Percentiles rank a stretch among this genome's conserved stretches.
Conservation (phyloP, 1,284 basidiomycete species). For the Ustilago vetiveriae region DNA sequence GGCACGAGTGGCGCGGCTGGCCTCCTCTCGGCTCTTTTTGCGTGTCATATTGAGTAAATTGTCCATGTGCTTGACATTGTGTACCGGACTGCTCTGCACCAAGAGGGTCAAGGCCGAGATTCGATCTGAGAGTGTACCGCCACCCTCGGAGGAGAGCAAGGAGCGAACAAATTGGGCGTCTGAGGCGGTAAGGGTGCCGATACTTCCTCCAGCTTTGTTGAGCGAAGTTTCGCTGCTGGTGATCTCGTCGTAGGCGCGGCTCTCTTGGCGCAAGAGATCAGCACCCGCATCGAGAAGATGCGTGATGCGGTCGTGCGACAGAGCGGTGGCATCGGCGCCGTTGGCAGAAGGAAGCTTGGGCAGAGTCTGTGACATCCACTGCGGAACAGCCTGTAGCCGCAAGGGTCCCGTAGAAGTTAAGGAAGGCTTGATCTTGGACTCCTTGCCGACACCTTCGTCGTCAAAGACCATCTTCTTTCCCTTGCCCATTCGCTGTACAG, state of each 20-base stretch:
- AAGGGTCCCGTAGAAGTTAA: conserved; percentile 21
- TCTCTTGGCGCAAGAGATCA: conserved; percentile 53
- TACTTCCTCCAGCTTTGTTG: conserved; percentile 42
- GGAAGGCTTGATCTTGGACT: conserved; percentile 20
- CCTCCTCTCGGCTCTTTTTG: conserved; percentile 89
- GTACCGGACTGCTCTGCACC: conserved; percentile 87
- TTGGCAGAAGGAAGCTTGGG: conserved; percentile 35
- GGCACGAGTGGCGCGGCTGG: conserved; percentile 86
- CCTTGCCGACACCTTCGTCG: conserved; percentile 39
- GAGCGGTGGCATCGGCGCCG: conserved; percentile 1
- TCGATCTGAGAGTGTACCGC: conserved; percentile 84
- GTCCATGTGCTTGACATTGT: conserved; percentile 75
- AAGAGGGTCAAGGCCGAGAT: conserved; percentile 91
- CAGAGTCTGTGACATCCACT: conserved; percentile 44
- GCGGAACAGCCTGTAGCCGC: conserved; percentile 47
- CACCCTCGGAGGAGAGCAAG: conserved; percentile 57
- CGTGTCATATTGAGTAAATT: conserved; percentile 79
- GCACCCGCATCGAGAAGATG: conserved; percentile 53
- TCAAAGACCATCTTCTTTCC: conserved; percentile 55
- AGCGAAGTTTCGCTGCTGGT: conserved; percentile 55
- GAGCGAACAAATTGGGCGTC: conserved; percentile 65
- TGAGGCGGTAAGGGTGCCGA: conserved; percentile 58
- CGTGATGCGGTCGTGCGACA: conserved; percentile 41
- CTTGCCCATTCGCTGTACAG: conserved; percentile 33
- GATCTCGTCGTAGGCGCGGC: conserved; percentile 52